Evolutionary conservation across 1,284 basidiomycete species (phyloP).

Genomic region (Taiwanofungus camphoratus): DNA sequence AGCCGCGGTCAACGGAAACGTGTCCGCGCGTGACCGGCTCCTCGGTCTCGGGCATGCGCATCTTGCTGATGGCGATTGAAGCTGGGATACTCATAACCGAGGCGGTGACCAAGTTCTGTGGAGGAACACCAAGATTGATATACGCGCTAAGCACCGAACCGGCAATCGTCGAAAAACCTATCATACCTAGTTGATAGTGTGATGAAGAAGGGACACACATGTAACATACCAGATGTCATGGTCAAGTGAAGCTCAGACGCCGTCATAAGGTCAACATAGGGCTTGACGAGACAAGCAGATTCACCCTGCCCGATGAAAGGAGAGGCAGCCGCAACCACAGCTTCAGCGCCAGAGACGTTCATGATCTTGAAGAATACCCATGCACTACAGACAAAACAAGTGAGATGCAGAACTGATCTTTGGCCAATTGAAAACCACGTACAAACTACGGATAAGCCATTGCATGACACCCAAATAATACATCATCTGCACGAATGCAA

Average conservation of each 20-base stretch:
- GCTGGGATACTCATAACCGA: constrained; percentile 95
- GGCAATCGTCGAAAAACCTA: constrained; percentile 82
- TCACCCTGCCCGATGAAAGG: constrained; percentile 92
- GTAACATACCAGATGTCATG: constrained; percentile 74
- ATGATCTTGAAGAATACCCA: constrained; percentile 92
- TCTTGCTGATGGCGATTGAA: constrained; percentile 86
- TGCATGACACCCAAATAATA: constrained; percentile 87
- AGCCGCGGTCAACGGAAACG: constrained; percentile 74
- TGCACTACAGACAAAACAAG: constrained; percentile 41
- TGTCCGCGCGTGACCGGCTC: constrained; percentile 82
- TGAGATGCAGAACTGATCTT: constrained; percentile 8
- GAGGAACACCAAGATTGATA: constrained; percentile 76
- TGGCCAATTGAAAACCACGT: constrained; percentile 23
- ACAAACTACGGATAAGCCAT: constrained; percentile 82
- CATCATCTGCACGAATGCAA: constrained; percentile 83
- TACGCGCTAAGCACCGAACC: constrained; percentile 87
- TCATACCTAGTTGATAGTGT: neutral
- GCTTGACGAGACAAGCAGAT: constrained; percentile 78
- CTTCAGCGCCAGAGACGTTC: constrained; percentile 85
- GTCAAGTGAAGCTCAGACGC: constrained; percentile 83
- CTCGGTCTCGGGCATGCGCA: constrained; percentile 78
- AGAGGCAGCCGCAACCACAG: constrained; percentile 86
- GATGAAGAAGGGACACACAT: neutral
- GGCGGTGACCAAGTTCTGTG: constrained; percentile 82
- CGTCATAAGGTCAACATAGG: constrained; percentile 87